phyloP scores from a whole-genome alignment of 352 stramenopile genomes.

The Phytophthora cactorum region DNA sequence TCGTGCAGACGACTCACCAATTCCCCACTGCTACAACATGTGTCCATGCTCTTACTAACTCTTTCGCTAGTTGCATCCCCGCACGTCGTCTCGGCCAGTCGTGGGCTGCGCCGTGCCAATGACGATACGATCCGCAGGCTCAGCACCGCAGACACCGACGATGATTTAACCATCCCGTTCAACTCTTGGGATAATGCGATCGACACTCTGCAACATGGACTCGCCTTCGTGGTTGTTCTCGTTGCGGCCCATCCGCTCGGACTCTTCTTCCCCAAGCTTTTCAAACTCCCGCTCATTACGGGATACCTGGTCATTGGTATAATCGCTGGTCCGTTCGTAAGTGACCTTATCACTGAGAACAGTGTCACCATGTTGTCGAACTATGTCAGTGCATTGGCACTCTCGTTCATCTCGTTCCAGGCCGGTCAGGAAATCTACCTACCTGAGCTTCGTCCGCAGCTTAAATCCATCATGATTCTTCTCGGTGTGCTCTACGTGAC shows the following conservation, averaged over 20 bases:
- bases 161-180: slow-evolving; percentile 47
- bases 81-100: slow-evolving; percentile 5
- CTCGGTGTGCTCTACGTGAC: slow-evolving; percentile 48
- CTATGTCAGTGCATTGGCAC: slow-evolving; percentile 61
- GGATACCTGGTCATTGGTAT: slow-evolving; percentile 70
- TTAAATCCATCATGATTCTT: slow-evolving; percentile 61
- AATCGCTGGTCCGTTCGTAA: slow-evolving; percentile 60
- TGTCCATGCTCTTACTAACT: slow-evolving; percentile 1
- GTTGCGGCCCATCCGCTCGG: slow-evolving; percentile 63
- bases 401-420: slow-evolving; percentile 80
- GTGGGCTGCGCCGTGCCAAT: slow-evolving; percentile 3
- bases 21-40: background rate
- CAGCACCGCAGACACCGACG: slow-evolving; percentile 8
- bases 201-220: slow-evolving; percentile 47
- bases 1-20: background rate
- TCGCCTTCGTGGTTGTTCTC: slow-evolving; percentile 63
- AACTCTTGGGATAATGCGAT: slow-evolving; percentile 38
- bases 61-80: slow-evolving; percentile 10
- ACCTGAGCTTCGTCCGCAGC: slow-evolving; percentile 57
- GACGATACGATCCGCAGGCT: slow-evolving; percentile 8
- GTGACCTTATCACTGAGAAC: slow-evolving; percentile 49
- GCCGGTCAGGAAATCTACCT: slow-evolving; percentile 70
- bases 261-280: slow-evolving; percentile 61
- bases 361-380: slow-evolving; percentile 54
- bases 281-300: slow-evolving; percentile 68